Evolutionary conservation across 805 yeast species (phyloP).

Genomic region (Cyberlindnera saturnus): DNA sequence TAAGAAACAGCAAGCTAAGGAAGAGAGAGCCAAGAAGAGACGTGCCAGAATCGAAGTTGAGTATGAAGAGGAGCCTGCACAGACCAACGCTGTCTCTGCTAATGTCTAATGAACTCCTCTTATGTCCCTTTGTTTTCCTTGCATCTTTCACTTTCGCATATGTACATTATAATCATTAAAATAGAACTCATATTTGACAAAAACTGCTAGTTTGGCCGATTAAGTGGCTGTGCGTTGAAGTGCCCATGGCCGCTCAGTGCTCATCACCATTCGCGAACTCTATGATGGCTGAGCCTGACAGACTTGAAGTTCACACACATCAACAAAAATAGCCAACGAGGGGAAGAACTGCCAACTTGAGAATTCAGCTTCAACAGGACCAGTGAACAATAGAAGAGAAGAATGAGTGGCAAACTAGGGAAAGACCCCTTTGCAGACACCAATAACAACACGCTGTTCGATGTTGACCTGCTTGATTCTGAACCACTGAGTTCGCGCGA

Average conservation of each 20-base stretch:
- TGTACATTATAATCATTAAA: too few relatives aligned
- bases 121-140: too few relatives aligned
- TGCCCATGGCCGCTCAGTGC: not conserved
- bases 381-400: too few relatives aligned
- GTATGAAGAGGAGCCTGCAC: slow-evolving; percentile 65
- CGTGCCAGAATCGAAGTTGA: slow-evolving; percentile 78
- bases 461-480: slow-evolving; percentile 29
- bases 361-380: too few relatives aligned
- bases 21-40: slow-evolving; percentile 39
- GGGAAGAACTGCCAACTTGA: too few relatives aligned
- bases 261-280: not conserved
- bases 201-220: too few relatives aligned
- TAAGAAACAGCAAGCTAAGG: slow-evolving; percentile 31
- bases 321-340: too few relatives aligned
- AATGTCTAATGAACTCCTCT: not conserved
- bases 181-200: too few relatives aligned
- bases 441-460: slow-evolving; percentile 29
- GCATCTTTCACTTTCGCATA: too few relatives aligned
- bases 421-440: not conserved
- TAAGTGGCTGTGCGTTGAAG: too few relatives aligned
- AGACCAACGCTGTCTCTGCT: slow-evolving; percentile 14
- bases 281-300: not conserved
- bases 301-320: too few relatives aligned
- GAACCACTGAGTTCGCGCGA: slow-evolving; percentile 4
- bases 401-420: too few relatives aligned